Conservation (phyloP, 129 eudicot species). For the Flaveria trinervia region DNA sequence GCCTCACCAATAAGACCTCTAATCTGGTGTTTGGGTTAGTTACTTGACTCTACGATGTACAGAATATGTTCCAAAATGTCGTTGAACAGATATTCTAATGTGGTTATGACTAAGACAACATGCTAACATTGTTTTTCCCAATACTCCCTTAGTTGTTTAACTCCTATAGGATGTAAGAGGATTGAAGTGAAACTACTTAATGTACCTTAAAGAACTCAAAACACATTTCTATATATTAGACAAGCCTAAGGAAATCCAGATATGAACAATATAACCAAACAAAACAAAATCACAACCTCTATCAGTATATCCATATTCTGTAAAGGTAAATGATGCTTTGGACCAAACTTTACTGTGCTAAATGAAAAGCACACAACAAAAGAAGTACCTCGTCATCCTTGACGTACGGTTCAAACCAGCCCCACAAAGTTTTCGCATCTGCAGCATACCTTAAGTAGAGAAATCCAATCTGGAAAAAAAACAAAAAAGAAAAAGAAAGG, state of each 20-base stretch:
- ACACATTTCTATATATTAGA: constrained; percentile 5
- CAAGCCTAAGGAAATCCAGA: constrained; percentile 7
- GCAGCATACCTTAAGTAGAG: constrained; percentile 93
- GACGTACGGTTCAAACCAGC: constrained; percentile 91
- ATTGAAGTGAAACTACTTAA: constrained; percentile 6
- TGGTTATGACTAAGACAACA: not conserved
- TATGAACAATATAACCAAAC: constrained; percentile 2
- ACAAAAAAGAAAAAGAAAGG: not conserved
- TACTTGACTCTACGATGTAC: not conserved
- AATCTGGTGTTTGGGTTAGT: not conserved
- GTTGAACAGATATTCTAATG: not conserved
- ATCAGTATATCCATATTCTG: not conserved
- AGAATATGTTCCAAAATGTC: not conserved
- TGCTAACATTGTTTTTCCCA: not conserved
- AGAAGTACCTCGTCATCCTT: constrained; percentile 88
- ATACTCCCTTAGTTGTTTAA: not conserved
- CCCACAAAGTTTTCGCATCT: constrained; percentile 92
- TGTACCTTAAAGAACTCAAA: not conserved
- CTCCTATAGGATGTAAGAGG: not conserved
- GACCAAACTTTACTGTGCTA: not conserved
- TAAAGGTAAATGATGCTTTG: not conserved
- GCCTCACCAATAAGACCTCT: not conserved
- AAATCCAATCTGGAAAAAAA: constrained; percentile 74
- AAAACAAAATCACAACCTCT: not conserved
- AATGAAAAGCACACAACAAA: not conserved